phyloP scores from a whole-genome alignment of 352 stramenopile species.

The Phytophthora sp. region DNA sequence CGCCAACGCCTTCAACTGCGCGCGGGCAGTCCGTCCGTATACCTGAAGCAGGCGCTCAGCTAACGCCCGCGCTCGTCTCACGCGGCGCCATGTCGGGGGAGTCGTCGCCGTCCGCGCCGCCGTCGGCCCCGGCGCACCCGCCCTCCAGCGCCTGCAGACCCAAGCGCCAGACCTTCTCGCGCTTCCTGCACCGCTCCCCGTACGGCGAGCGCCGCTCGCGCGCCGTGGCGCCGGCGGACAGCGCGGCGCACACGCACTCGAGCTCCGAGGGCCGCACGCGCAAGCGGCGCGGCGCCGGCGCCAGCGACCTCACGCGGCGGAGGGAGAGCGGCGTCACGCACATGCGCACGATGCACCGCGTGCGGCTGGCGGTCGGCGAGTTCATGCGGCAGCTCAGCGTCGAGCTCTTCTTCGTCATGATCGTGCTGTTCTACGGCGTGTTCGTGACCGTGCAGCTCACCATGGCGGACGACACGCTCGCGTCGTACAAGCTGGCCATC shows the following conservation, averaged over 20 bases:
- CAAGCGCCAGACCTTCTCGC: conserved; percentile 64
- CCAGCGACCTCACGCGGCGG: conserved; percentile 39
- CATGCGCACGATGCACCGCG: conserved; percentile 44
- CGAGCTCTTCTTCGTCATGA: conserved; percentile 90
- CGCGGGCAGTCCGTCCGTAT: too few species aligned
- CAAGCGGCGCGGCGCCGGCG: conserved; percentile 46
- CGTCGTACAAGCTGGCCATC: conserved; percentile 67
- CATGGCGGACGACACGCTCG: conserved; percentile 61
- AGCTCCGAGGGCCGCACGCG: conserved; percentile 12
- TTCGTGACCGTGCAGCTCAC: conserved; percentile 88
- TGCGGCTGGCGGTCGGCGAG: conserved; percentile 65
- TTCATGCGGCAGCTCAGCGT: conserved; percentile 88
- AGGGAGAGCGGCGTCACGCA: conserved; percentile 38
- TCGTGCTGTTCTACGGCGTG: conserved; percentile 83
- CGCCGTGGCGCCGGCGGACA: conserved; percentile 63
- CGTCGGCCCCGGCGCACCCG: conserved; percentile 22
- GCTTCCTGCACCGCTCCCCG: conserved; percentile 64
- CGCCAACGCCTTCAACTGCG: too few species aligned
- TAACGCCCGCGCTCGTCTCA: conserved; percentile 5
- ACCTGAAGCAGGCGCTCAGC: too few species aligned
- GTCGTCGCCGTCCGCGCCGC: conserved; percentile 29
- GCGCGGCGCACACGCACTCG: conserved; percentile 5
- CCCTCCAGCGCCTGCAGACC: conserved; percentile 45
- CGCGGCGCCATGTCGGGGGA: conserved; percentile 25
- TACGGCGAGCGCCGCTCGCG: conserved; percentile 68